Conservation (phyloP, 169 alveolate species). For the Besnoitia besnoiti region DNA sequence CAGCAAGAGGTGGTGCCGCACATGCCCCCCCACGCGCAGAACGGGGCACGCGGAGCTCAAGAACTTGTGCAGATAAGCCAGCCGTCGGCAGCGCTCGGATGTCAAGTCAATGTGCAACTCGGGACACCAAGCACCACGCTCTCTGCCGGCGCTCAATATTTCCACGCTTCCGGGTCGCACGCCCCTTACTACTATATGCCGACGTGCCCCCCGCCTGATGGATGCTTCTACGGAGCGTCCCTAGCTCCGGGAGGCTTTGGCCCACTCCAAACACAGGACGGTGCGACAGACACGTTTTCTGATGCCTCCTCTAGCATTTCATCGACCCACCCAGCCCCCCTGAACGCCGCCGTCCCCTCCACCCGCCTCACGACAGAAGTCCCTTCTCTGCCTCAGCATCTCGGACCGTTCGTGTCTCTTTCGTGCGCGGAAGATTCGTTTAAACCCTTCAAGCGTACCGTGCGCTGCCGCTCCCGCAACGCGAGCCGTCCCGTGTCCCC, state of each 20-base stretch:
- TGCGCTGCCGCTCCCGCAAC: not conserved
- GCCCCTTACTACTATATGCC: not conserved
- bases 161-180: not conserved
- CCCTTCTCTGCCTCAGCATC: not conserved
- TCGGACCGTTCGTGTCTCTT: not conserved
- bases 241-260: not conserved
- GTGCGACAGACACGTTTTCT: not conserved
- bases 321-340: not conserved
- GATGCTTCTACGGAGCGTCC: not conserved
- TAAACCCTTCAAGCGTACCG: not conserved
- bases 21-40: too few relatives aligned
- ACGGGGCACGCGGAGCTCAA: too few relatives aligned
- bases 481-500: not conserved
- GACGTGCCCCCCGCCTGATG: not conserved
- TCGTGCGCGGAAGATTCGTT: not conserved
- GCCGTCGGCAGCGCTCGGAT: not conserved
- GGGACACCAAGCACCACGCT: not conserved
- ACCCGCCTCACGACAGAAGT: not conserved
- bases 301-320: not conserved
- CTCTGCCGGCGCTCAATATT: not conserved
- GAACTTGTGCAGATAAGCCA: not conserved
- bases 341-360: not conserved
- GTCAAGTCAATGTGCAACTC: not conserved
- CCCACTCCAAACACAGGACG: not conserved
- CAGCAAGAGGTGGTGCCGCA: too few relatives aligned